Conservation (phyloP, 1,284 basidiomycete genomes). For the Ganoderma lucidum region DNA sequence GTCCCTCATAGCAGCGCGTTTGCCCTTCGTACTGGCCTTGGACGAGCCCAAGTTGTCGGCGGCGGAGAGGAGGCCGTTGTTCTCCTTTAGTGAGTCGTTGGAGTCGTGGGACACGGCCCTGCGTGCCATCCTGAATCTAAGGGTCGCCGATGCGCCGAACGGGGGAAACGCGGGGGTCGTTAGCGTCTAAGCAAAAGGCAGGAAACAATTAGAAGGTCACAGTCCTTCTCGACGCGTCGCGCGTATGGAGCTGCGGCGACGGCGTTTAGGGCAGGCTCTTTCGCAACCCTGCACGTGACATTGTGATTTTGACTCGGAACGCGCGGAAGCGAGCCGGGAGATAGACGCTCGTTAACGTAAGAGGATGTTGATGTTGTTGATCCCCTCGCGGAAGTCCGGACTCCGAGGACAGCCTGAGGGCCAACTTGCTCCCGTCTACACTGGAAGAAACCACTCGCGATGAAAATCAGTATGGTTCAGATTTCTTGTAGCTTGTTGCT, state of each 20-base stretch:
- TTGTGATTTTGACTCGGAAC: constrained; percentile 12
- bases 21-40: constrained; percentile 20
- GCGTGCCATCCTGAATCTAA: constrained; percentile 34
- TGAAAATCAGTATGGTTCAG: constrained; percentile 26
- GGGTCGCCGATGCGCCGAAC: constrained; percentile 9
- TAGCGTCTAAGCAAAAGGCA: constrained; percentile 20
- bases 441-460: neutral
- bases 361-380: neutral
- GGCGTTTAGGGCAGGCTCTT: constrained; percentile 34
- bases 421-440: neutral
- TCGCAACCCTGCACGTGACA: constrained; percentile 30
- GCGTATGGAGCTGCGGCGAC: constrained; percentile 3
- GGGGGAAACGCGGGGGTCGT: constrained; percentile 16
- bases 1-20: constrained; percentile 31
- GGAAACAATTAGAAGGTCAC: neutral
- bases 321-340: neutral
- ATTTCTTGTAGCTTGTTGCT: neutral
- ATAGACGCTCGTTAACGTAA: neutral
- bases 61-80: constrained; percentile 24
- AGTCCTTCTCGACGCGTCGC: constrained; percentile 28
- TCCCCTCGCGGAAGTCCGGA: neutral
- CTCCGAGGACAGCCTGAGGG: neutral
- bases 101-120: constrained; percentile 36
- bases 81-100: constrained; percentile 42
- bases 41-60: neutral